Conservation (phyloP, 2,329 filamentous ascomycete species). For the Fusarium drepaniforme region DNA sequence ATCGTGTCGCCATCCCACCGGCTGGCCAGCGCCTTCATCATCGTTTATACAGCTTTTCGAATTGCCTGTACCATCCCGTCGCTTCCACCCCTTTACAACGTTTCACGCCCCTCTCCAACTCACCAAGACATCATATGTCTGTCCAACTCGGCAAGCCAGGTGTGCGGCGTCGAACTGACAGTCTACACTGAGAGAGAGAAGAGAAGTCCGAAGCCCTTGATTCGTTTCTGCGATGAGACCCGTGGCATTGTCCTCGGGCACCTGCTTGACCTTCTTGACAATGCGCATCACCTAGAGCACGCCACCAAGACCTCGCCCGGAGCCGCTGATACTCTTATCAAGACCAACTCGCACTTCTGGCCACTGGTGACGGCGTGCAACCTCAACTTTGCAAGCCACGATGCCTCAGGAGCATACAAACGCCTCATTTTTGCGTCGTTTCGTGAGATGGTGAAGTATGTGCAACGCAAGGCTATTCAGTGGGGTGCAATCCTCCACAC, state of each 20-base stretch:
- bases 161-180: not conserved
- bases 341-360: not conserved
- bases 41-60: not conserved
- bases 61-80: not conserved
- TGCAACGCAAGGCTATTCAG: not conserved
- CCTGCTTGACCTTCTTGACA: not conserved
- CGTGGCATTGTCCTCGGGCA: not conserved
- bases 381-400: not conserved
- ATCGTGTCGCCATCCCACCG: not conserved
- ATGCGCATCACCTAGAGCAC: not conserved
- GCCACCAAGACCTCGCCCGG: not conserved
- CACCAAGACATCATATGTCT: not conserved
- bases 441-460: not conserved
- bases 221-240: not conserved
- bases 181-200: not conserved
- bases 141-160: not conserved
- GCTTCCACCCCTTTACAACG: not conserved
- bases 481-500: not conserved
- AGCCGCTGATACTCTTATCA: not conserved
- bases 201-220: not conserved
- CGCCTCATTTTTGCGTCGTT: not conserved
- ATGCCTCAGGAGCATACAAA: not conserved
- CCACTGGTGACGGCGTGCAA: not conserved
- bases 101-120: not conserved
- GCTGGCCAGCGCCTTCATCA: not conserved